phyloP scores from a whole-genome alignment of 2,329 filamentous ascomycete species.

The Ceratocystis variospora region DNA sequence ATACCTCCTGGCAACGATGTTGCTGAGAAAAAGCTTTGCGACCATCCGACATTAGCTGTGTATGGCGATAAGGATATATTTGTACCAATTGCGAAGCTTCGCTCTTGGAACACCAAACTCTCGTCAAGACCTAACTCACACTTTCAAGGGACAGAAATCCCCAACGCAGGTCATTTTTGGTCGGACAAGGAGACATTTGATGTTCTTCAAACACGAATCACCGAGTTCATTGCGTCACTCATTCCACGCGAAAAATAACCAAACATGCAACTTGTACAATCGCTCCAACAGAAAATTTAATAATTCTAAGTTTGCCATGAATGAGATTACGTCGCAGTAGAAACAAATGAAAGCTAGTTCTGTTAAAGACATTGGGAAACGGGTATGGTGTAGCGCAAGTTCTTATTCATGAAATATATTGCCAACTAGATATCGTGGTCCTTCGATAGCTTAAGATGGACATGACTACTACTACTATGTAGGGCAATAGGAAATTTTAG shows the following conservation, averaged over 20 bases:
- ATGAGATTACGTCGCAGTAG: no score
- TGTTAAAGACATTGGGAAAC: no score
- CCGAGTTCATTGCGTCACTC: slow-evolving; percentile 20
- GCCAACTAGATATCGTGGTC: background rate
- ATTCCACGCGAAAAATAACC: background rate
- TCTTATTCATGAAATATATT: background rate
- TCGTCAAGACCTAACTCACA: slow-evolving; percentile 29
- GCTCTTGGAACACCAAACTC: slow-evolving; percentile 50
- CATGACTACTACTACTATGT: background rate
- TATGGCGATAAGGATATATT: slow-evolving; percentile 68
- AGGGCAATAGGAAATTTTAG: background rate
- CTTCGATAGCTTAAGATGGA: background rate
- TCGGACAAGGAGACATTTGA: slow-evolving; percentile 37
- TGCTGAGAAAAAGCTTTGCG: slow-evolving; percentile 42
- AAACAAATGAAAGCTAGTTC: no score
- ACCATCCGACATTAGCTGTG: slow-evolving; percentile 50
- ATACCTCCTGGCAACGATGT: background rate
- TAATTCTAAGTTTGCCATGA: background rate
- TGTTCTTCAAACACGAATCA: slow-evolving; percentile 26
- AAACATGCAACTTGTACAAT: background rate
- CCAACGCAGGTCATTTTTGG: slow-evolving; percentile 51
- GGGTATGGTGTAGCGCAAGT: no score
- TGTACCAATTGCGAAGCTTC: slow-evolving; percentile 49
- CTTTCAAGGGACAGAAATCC: slow-evolving; percentile 37
- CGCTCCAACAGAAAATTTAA: background rate